These are phyloP conservation scores for Paraphoma sp. DNA, from an alignment of 2,329 filamentous ascomycete genomes.

Conservation along the genomic window DNA sequence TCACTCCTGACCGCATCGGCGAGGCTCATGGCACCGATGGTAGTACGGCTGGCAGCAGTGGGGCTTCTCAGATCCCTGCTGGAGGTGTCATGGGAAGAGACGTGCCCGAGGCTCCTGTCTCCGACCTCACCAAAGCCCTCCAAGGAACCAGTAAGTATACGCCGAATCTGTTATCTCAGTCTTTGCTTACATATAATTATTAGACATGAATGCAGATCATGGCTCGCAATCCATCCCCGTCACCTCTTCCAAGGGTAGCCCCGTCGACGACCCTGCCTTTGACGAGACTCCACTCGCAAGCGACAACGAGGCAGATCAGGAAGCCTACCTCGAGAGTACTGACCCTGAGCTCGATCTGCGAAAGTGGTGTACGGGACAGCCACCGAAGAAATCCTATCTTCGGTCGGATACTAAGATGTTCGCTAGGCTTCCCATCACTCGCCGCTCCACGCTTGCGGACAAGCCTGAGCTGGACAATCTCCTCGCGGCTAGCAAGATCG, in stretches of 20 bases:
- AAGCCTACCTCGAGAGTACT: not conserved
- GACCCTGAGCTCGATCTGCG: not conserved
- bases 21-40: not conserved
- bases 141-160: not conserved
- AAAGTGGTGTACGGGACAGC: constrained; percentile 11
- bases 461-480: constrained; percentile 22
- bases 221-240: not conserved
- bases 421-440: constrained; percentile 2
- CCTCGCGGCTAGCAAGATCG: constrained; percentile 8
- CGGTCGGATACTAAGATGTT: not conserved
- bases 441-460: constrained; percentile 17
- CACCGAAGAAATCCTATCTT: constrained; percentile 9
- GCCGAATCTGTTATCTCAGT: not conserved
- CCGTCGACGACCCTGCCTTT: not conserved
- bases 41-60: not conserved
- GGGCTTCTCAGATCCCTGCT: not conserved
- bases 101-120: not conserved
- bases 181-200: not conserved
- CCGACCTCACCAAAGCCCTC: not conserved
- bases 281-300: not conserved
- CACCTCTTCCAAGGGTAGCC: not conserved
- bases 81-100: not conserved
- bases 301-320: not conserved
- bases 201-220: not conserved
- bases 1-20: not conserved